Conservation (phyloP, 441 rosid genomes). For the Biscutella auriculata region DNA sequence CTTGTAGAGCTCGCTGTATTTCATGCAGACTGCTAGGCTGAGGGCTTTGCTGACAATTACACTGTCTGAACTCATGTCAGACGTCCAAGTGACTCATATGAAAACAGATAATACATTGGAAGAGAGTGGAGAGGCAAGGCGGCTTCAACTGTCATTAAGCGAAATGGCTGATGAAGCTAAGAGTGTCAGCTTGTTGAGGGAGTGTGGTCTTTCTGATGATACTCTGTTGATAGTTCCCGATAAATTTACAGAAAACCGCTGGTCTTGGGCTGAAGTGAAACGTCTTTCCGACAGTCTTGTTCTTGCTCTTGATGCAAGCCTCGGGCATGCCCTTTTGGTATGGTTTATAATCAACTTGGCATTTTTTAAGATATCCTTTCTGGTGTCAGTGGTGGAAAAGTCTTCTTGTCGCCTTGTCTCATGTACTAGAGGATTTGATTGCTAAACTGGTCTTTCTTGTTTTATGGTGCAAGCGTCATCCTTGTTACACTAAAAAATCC, state of each 20-base stretch:
- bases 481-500: not conserved
- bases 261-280: slow-evolving; percentile 92
- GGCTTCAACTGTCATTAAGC: slow-evolving; percentile 80
- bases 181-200: slow-evolving; percentile 52
- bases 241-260: slow-evolving; percentile 48
- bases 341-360: slow-evolving; percentile 21
- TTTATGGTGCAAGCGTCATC: not conserved
- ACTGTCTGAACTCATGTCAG: slow-evolving; percentile 94
- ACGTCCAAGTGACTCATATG: slow-evolving; percentile 96
- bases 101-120: slow-evolving; percentile 85
- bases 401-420: slow-evolving; percentile 2
- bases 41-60: slow-evolving; percentile 96
- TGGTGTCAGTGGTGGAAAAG: not conserved
- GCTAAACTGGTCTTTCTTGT: not conserved
- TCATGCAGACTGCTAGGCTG: slow-evolving; percentile 90
- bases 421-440: not conserved
- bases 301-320: slow-evolving; percentile 93
- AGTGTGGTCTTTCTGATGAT: slow-evolving; percentile 76
- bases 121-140: slow-evolving; percentile 94
- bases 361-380: not conserved
- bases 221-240: slow-evolving; percentile 47
- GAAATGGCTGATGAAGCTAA: slow-evolving; percentile 89
- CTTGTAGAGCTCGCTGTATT: slow-evolving; percentile 85
- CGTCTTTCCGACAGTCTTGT: slow-evolving; percentile 70
- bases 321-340: slow-evolving; percentile 96